Evolutionary conservation across 441 rosid genomes (phyloP), one percentile per base, ranked within the genome.

Genomic region (Daphne laureola): DNA sequence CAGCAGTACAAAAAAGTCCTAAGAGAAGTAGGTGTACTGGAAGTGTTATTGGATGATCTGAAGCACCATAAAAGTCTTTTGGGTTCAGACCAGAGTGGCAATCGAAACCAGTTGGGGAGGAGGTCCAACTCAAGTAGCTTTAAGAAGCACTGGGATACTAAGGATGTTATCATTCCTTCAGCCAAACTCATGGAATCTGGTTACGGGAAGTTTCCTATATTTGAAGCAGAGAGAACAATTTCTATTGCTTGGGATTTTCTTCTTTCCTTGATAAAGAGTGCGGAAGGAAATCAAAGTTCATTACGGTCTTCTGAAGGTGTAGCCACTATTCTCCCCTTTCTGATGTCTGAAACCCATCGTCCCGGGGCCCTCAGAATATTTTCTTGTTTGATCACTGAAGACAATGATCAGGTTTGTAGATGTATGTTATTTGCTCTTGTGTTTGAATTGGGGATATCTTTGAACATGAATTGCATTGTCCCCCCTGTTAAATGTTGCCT

Each of bases 1-100:
- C 95, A 88, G 68, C 96, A 88, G 51, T 92, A 86, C 75, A 92
- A 84, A 73, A 92, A 86, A 81, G 95, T 92, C 57, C 72, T 92
- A 55, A 79, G 96, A 54, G 98, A 92, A 74, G 98, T 92, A 68
- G 96, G 98, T 52, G 90, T 92, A 56, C 74, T 88, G 62, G 96
- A 85, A 63, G 96, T 88, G 61, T 70, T 92, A 68, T 74, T 84
- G 41, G 96, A 92, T 77, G 98, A 92, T 71, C 62, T 92, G 72
- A 88, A 80, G 86, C 96, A 88, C 72, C 86, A 92, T 75, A 88
- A 81, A 73, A 80, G 79, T 71, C 87, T 92, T 68, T 66, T 68
- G 70, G 90, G 90, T 55, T 75, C 82, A 54, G 96, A 88, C 23
- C 78, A 81, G 38, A 73, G 60, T 67, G 61, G 67, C 49, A 73